Evolutionary conservation across 768 basidiomycete genomes (phyloP).

Genomic region (Lactarius psammicola): DNA sequence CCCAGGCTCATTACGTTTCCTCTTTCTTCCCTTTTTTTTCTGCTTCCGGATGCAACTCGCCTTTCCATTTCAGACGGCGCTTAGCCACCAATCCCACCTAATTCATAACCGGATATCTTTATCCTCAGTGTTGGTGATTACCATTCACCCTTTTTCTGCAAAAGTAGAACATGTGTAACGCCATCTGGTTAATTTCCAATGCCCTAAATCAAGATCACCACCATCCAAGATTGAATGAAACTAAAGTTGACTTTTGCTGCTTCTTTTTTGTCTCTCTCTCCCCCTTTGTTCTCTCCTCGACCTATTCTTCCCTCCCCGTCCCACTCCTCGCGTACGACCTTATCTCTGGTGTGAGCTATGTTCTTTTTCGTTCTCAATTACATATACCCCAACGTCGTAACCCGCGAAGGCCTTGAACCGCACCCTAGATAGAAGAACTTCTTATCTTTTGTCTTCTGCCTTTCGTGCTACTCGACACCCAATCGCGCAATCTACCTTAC

Average conservation of each 20-base stretch:
- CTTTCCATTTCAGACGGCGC: conserved; percentile 18
- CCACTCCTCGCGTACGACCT: not conserved
- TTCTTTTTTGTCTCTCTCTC: not conserved
- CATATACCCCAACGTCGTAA: not conserved
- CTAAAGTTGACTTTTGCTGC: not conserved
- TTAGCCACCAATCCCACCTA: conserved; percentile 7
- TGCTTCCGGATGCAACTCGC: conserved; percentile 16
- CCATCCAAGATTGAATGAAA: conserved; percentile 8
- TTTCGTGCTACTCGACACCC: not conserved
- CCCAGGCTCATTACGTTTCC: conserved; percentile 26
- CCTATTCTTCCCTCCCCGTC: not conserved
- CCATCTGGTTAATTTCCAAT: conserved; percentile 13
- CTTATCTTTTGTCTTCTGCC: not conserved
- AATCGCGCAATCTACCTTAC: conserved; percentile 11
- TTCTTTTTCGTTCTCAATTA: not conserved
- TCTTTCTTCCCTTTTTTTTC: conserved; percentile 11
- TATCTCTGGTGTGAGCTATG: not conserved
- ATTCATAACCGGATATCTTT: not conserved
- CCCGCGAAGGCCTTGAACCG: not conserved
- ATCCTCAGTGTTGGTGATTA: not conserved
- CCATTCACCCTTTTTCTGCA: conserved; percentile 3
- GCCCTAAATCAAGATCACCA: conserved; percentile 11
- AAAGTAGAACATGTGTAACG: conserved; percentile 3
- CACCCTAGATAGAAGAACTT: conserved; percentile 15
- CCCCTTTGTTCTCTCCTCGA: not conserved